Percentiles rank a stretch among this genome's conserved stretches.
These are phyloP conservation scores for Plantago major DNA, from an alignment of 257 asterid species.

Conservation along the genomic window DNA sequence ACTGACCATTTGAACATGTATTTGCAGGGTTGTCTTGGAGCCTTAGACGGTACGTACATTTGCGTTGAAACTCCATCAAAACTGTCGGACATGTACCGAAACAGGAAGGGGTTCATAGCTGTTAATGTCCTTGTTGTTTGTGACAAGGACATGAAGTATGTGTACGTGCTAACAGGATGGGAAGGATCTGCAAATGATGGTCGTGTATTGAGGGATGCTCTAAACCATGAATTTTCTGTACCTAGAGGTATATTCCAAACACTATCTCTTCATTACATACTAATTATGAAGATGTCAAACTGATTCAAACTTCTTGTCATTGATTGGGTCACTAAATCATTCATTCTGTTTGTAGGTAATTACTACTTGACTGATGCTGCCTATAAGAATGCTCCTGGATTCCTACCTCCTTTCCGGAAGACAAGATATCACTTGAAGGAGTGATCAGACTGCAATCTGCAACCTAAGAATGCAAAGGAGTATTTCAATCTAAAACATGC, in stretches of 20 bases:
- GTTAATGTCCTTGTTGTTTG: constrained; percentile 8
- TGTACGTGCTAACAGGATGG: neutral
- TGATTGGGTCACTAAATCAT: too few relatives aligned
- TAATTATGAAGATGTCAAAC: neutral
- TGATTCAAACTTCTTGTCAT: too few relatives aligned
- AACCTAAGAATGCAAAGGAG: neutral
- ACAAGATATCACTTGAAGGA: neutral
- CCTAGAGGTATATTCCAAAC: too few relatives aligned
- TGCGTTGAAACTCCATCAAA: neutral
- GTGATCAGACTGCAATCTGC: neutral
- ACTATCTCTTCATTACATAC: too few relatives aligned
- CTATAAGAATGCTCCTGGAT: neutral
- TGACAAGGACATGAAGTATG: neutral
- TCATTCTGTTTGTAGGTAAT: neutral
- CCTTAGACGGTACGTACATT: neutral
- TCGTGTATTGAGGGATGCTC: neutral
- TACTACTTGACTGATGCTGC: constrained; percentile 3
- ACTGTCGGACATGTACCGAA: neutral
- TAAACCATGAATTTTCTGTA: neutral
- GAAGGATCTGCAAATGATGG: neutral
- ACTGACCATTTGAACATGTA: too few relatives aligned
- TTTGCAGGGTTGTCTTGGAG: constrained; percentile 7
- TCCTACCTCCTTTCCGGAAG: neutral
- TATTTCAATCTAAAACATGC: neutral
- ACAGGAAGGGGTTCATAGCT: neutral